Percentiles rank a stretch among this genome's conserved stretches.
Evolutionary conservation across 192 early-diverging fungal species (phyloP).

Genomic region (Backusella circina): DNA sequence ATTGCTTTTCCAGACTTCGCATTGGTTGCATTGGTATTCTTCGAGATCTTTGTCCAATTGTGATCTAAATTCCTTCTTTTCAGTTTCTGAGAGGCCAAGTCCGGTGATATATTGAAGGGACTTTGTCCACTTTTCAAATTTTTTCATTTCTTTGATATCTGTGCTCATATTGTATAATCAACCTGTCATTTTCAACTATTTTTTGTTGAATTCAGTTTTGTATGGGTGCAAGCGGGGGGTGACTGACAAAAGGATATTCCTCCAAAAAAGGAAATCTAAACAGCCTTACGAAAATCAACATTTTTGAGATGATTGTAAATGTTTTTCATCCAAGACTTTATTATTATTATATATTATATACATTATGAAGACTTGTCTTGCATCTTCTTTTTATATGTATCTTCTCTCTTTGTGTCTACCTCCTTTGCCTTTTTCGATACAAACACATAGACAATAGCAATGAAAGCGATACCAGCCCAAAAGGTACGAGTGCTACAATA

Average conservation of each 20-base stretch:
- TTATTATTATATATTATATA: neutral
- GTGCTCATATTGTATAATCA: neutral
- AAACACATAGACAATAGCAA: neutral
- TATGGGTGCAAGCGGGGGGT: neutral
- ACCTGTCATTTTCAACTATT: neutral
- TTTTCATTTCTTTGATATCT: conserved; percentile 45
- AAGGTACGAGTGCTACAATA: neutral
- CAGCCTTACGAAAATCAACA: neutral
- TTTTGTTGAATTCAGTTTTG: neutral
- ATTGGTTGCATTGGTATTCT: conserved; percentile 53
- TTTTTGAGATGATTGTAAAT: neutral
- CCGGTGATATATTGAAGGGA: conserved; percentile 58
- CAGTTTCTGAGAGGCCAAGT: conserved; percentile 50
- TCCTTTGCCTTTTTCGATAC: neutral
- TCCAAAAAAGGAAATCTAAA: neutral
- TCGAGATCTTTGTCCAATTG: conserved; percentile 43
- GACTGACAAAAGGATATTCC: neutral
- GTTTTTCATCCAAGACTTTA: neutral
- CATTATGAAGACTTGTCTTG: neutral
- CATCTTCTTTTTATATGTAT: neutral
- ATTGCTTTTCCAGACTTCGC: conserved; percentile 77
- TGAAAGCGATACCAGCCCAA: neutral
- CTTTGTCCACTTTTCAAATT: conserved; percentile 62
- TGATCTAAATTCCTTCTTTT: conserved; percentile 35
- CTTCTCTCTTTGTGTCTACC: neutral